These are phyloP conservation scores for Vicia faba DNA, from an alignment of 306 rosid genomes.

Conservation along the genomic window DNA sequence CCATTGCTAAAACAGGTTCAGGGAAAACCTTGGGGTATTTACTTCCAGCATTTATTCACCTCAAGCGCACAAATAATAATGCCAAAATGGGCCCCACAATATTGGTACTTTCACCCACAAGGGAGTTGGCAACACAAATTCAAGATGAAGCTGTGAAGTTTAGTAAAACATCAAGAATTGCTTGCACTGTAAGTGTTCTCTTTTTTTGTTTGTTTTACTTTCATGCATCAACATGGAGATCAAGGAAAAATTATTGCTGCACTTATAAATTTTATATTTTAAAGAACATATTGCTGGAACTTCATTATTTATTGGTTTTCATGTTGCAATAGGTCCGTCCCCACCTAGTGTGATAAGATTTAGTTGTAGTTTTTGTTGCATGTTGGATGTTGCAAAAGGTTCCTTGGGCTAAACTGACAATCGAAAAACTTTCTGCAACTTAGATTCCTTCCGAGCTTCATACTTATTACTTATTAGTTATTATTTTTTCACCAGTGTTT, in stretches of 20 bases:
- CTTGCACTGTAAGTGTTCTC: conserved; percentile 68
- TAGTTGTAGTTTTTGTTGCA: not conserved
- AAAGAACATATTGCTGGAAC: conserved; percentile 18
- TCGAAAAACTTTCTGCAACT: not conserved
- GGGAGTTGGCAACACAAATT: conserved; percentile 98
- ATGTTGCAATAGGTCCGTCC: not conserved
- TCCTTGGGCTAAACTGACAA: conserved; percentile 5
- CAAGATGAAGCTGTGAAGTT: conserved; percentile 98
- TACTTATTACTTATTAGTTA: conserved; percentile 4
- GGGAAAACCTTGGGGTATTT: conserved; percentile 98
- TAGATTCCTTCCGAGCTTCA: not conserved
- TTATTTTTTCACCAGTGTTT: conserved; percentile 59
- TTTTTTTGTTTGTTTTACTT: conserved; percentile 1
- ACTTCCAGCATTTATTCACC: conserved; percentile 86
- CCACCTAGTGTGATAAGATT: too few species aligned
- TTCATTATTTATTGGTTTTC: conserved; percentile 17
- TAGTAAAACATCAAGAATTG: conserved; percentile 76
- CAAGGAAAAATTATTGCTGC: conserved; percentile 16
- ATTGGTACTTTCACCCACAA: conserved; percentile 90
- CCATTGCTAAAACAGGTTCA: conserved; percentile 98
- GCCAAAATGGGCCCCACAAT: conserved; percentile 79
- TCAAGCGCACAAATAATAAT: conserved; percentile 72
- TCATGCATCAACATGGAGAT: conserved; percentile 1
- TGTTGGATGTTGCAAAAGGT: not conserved
- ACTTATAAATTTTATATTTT: conserved; percentile 2